phyloP scores from a whole-genome alignment of 345 rosid species.

The Salix suchowensis region DNA sequence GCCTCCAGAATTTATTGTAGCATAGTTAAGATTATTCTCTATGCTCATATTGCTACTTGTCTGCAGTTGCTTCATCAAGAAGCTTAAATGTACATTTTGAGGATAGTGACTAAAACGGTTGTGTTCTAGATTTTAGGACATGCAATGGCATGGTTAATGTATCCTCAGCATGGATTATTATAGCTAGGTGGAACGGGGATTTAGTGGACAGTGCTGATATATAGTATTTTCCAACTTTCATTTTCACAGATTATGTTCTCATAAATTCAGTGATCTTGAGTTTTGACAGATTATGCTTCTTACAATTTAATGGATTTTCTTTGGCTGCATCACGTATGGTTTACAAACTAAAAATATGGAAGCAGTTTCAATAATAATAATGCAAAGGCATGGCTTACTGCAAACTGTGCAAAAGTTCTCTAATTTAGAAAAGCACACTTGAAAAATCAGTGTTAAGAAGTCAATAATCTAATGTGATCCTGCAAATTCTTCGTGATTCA shows the following conservation, averaged over 20 bases:
- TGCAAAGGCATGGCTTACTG: background rate
- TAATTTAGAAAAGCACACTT: too few species aligned
- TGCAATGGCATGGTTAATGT: background rate
- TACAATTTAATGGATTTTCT: background rate
- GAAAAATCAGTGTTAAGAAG: too few species aligned
- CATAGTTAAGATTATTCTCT: background rate
- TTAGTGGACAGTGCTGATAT: background rate
- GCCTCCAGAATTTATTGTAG: background rate
- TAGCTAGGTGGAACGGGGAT: background rate
- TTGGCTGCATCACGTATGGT: background rate
- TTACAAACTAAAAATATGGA: background rate
- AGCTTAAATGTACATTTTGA: constrained; percentile 9
- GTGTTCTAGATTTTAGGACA: background rate
- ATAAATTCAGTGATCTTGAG: background rate
- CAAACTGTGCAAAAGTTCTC: background rate
- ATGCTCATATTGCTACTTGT: constrained; percentile 15
- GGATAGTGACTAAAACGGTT: background rate
- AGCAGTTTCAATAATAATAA: background rate
- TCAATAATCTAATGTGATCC: too few species aligned
- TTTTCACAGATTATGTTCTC: background rate
- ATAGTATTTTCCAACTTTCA: background rate
- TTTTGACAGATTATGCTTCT: background rate
- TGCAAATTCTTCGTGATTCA: background rate
- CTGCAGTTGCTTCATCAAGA: constrained; percentile 1
- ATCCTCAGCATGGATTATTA: background rate